A percentile compares a stretch with the other conserved stretches of the same genome.
These are phyloP conservation scores for Russula sp. DNA, from an alignment of 768 basidiomycete species.

Conservation along the genomic window DNA sequence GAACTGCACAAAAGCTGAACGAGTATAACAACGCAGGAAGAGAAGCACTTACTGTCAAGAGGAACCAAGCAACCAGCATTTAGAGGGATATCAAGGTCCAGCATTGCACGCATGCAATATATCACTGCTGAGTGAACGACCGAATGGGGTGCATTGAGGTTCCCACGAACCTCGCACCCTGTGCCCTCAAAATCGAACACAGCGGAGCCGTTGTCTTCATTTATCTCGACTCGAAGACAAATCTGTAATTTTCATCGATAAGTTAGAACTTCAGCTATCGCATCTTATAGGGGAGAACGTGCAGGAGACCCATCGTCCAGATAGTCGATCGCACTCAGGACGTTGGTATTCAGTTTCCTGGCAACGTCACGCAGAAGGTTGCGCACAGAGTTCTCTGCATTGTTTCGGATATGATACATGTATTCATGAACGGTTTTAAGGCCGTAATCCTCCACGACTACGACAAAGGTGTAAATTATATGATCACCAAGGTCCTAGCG, in stretches of 20 bases:
- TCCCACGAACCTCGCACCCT: constrained; percentile 76
- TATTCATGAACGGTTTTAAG: constrained; percentile 86
- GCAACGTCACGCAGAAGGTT: constrained; percentile 71
- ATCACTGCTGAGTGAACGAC: constrained; percentile 86
- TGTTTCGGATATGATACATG: constrained; percentile 84
- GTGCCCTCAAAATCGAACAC: constrained; percentile 82
- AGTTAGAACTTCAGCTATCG: neutral
- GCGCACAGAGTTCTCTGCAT: constrained; percentile 84
- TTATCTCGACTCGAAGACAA: constrained; percentile 65
- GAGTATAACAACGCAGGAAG: neutral
- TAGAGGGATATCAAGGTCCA: constrained; percentile 80
- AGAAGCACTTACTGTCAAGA: constrained; percentile 49
- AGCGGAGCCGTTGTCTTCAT: constrained; percentile 67
- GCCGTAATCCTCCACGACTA: constrained; percentile 83
- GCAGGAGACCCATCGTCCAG: constrained; percentile 85
- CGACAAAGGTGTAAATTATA: neutral
- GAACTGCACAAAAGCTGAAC: constrained; percentile 40
- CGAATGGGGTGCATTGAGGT: constrained; percentile 77
- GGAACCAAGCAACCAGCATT: constrained; percentile 93
- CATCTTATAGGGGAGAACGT: constrained; percentile 22
- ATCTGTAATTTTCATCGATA: constrained; percentile 40
- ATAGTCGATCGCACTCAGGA: constrained; percentile 70
- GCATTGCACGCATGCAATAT: constrained; percentile 84
- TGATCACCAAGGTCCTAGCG: constrained; percentile 13
- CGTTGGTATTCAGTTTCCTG: constrained; percentile 55